phyloP scores from a whole-genome alignment of 495 filamentous ascomycete species.

The Daldinia decipiens region DNA sequence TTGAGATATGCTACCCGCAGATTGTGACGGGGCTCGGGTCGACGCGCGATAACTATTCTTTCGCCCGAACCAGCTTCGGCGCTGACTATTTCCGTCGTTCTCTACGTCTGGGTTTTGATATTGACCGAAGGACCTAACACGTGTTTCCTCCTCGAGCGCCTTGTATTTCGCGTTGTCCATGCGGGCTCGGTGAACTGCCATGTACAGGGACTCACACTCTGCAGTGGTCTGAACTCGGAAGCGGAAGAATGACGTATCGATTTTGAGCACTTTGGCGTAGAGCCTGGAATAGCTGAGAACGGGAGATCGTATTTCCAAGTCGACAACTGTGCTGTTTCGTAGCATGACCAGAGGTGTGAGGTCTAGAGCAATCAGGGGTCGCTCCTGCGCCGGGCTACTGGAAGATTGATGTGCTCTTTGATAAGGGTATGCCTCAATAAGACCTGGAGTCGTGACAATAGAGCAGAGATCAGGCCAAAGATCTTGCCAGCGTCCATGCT shows the following conservation, averaged over 20 bases:
- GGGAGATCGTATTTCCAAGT: constrained; percentile 91
- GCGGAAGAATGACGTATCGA: constrained; percentile 68
- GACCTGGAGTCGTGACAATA: constrained; percentile 82
- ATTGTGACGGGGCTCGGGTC: constrained; percentile 62
- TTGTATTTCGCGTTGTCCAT: constrained; percentile 91
- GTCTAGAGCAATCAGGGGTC: constrained; percentile 79
- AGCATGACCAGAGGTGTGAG: constrained; percentile 90
- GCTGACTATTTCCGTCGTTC: constrained; percentile 53
- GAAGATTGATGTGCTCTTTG: constrained; percentile 55
- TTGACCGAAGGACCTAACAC: constrained; percentile 60
- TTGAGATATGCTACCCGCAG: constrained; percentile 52
- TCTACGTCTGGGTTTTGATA: constrained; percentile 49
- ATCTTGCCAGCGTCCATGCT: constrained; percentile 79
- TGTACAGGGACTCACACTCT: constrained; percentile 84
- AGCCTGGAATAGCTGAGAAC: constrained; percentile 67
- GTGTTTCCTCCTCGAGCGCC: constrained; percentile 73
- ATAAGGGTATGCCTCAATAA: constrained; percentile 84
- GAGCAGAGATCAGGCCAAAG: constrained; percentile 79
- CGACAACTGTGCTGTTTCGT: constrained; percentile 86
- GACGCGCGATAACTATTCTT: constrained; percentile 68
- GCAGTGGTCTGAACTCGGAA: constrained; percentile 81
- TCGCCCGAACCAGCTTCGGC: constrained; percentile 66
- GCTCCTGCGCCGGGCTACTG: constrained; percentile 44
- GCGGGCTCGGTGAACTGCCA: constrained; percentile 81
- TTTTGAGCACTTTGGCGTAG: constrained; percentile 74